phyloP scores from a whole-genome alignment of 352 stramenopile genomes.

The Phytophthora pluvialis region DNA sequence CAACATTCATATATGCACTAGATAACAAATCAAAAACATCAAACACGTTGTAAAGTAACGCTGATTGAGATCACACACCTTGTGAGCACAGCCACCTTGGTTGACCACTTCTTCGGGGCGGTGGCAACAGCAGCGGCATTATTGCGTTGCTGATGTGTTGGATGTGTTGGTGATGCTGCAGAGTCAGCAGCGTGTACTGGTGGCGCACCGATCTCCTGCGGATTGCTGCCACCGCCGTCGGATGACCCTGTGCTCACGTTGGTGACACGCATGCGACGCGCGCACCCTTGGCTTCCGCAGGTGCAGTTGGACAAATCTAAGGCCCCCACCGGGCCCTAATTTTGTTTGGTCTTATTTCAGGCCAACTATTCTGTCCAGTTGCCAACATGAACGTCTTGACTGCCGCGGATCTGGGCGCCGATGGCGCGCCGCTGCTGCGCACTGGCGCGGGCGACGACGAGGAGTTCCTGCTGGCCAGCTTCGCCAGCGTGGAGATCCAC shows the following conservation, averaged over 20 bases:
- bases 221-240: no score
- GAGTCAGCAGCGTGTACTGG: no score
- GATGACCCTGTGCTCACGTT: no score
- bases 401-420: constrained; percentile 43
- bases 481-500: constrained; percentile 53
- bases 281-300: no score
- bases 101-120: no score
- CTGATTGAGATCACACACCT: not conserved
- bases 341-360: not conserved
- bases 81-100: no score
- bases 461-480: constrained; percentile 69
- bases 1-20: not conserved
- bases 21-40: constrained; percentile 13
- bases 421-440: constrained; percentile 63
- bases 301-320: no score
- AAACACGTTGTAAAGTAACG: constrained; percentile 35
- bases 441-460: constrained; percentile 55
- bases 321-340: not conserved
- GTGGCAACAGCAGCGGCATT: no score
- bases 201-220: no score
- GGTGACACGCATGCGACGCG: no score
- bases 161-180: no score
- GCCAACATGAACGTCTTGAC: constrained; percentile 64
- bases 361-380: constrained; percentile 13
- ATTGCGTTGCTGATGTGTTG: no score